Evolutionary conservation across 352 stramenopile species (phyloP).

Genomic region (Phytophthora meadii): DNA sequence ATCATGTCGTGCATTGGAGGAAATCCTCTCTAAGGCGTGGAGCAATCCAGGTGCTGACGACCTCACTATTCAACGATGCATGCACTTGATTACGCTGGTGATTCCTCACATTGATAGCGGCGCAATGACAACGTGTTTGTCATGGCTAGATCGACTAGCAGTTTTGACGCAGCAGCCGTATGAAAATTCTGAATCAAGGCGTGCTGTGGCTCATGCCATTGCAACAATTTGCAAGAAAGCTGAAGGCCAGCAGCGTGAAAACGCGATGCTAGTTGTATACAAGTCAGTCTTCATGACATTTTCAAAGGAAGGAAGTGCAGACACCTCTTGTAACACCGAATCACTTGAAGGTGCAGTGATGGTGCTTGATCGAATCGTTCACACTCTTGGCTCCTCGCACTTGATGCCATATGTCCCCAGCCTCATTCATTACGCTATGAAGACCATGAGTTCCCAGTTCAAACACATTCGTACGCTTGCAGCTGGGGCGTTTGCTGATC

Average conservation of each 20-base stretch:
- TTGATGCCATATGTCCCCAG: constrained; percentile 71
- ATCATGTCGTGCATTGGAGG: constrained; percentile 42
- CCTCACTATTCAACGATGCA: constrained; percentile 53
- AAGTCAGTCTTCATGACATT: constrained; percentile 52
- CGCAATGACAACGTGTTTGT: constrained; percentile 41
- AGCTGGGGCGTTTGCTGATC: constrained; percentile 69
- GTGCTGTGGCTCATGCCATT: constrained; percentile 49
- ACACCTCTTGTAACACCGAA: constrained; percentile 12
- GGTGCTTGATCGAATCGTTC: constrained; percentile 65
- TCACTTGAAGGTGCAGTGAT: constrained; percentile 53
- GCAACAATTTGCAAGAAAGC: constrained; percentile 55
- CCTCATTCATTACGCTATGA: constrained; percentile 76
- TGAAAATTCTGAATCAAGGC: constrained; percentile 32
- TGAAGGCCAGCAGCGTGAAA: constrained; percentile 30
- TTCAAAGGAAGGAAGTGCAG: constrained; percentile 1
- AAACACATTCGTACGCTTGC: constrained; percentile 52
- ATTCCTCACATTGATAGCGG: constrained; percentile 36
- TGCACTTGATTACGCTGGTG: constrained; percentile 57
- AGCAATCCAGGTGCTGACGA: constrained; percentile 25
- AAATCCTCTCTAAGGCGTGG: constrained; percentile 50
- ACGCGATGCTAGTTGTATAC: constrained; percentile 64
- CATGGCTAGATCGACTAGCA: constrained; percentile 52
- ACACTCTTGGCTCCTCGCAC: constrained; percentile 26
- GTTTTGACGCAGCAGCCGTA: constrained; percentile 36
- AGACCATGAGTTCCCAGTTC: constrained; percentile 60